phyloP scores from a whole-genome alignment of 495 filamentous ascomycete genomes.

The Trichocladium antarcticum region DNA sequence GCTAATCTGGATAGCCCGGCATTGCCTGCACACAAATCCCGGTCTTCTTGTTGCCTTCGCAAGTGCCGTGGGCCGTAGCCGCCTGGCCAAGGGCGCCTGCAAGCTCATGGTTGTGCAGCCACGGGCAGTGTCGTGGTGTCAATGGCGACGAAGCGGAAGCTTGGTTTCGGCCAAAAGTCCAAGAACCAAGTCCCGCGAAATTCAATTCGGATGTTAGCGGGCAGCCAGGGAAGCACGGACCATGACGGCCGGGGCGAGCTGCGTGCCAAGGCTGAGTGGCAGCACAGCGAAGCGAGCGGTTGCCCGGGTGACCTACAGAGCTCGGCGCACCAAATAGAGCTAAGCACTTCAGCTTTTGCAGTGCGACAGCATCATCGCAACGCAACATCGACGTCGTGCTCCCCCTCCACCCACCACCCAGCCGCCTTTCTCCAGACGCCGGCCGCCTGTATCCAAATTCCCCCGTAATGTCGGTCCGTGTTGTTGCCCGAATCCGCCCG shows the following conservation, averaged over 20 bases:
- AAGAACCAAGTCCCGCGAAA: background rate
- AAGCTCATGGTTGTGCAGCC: constrained; percentile 21
- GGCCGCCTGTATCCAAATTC: constrained; percentile 2
- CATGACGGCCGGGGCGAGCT: background rate
- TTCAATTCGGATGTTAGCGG: background rate
- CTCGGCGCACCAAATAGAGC: background rate
- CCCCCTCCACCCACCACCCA: background rate
- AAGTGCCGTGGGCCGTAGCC: constrained; percentile 13
- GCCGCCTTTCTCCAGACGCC: background rate
- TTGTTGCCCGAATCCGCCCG: constrained; percentile 82
- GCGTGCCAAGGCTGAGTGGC: background rate
- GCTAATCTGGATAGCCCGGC: constrained; percentile 44
- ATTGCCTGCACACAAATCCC: constrained; percentile 36
- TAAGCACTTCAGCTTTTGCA: constrained; percentile 1
- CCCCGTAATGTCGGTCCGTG: constrained; percentile 56
- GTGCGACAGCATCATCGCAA: background rate
- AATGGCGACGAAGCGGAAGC: background rate
- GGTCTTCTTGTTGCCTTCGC: constrained; percentile 1
- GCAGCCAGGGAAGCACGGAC: background rate
- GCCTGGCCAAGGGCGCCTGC: constrained; percentile 18
- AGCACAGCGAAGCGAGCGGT: too few species aligned
- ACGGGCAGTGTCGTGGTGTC: constrained; percentile 1
- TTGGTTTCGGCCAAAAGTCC: background rate
- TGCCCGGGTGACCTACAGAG: background rate
- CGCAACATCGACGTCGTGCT: background rate